Base-by-base conservation (phyloP, 371 early-diverging fungal species). In the Dinochytrium kinnereticum region DNA sequence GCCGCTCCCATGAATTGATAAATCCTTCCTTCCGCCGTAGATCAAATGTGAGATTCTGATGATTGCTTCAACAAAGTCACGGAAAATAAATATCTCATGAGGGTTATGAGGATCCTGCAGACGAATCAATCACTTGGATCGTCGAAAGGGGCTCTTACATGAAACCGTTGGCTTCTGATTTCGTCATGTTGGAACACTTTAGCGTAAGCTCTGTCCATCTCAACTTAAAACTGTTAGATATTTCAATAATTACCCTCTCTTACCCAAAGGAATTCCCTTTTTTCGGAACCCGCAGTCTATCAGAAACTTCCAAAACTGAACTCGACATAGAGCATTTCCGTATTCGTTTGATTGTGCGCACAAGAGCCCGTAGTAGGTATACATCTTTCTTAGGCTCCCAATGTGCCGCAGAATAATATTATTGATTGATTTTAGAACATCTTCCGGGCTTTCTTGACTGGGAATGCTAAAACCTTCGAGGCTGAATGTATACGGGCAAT, bases 21-120 rank as follows among this genome's bases (percentile, higher is more conserved):
- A 71, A 26, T 78, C 73, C 21, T 67, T 59, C 21, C 51, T 38
- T 1, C 69, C 57, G 10, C 55, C 68, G 70, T 83, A 82, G 0
- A 81, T 51, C n/a, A 79, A 72, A 61, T 76, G 67, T 0, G 81
- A 59, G 10, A 78, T 66, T n/a, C 77, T 65, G 1, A 85, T 57
- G n/a, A 85, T 70, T 26, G 37, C 73, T 7, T 79, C 78, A n/a
- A 81, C 38, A 59, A 83, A 79, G 68, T 83, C 83, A 39, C 68
- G 64, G 38, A 80, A 74, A 30, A 81, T 80, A 49, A 82, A 81
- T 15, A 69, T 68, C 26, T 69, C 76, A 13, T 36, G 21, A 33
- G 79, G 74, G 15, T 64, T 34, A 51, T 85, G 85, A 21, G 81
- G 83, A 24, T 73, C 59, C 83, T 83, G 44, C 17, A 44, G 67